Base-by-base conservation (phyloP, 208 protist species). In the Crithidia sp. region DNA sequence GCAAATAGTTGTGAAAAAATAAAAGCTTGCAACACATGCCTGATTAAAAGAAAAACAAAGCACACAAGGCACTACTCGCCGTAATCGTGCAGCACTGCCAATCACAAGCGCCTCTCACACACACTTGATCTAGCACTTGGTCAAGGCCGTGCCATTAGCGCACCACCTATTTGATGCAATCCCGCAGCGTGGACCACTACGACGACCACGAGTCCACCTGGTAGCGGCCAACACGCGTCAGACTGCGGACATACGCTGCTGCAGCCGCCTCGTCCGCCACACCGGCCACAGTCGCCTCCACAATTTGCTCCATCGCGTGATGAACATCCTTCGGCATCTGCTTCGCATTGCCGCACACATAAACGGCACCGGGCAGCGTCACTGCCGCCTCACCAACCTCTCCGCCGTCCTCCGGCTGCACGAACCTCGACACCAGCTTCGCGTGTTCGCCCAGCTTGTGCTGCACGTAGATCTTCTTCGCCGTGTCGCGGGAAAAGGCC, bases 261-360 rank as follows among this genome's bases (percentile, higher is more conserved):
- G 79, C 86, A 14, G 61, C 36, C 36, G n/a, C 68, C 54, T 85
- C 81, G 67, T 88, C 74, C 45, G 61, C 80, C 7, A 82, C 84
- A 39, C 64, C 77, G 17, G 79, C 86, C 60, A 83, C 80, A 14
- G 83, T 83, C 37, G 78, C 81, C n/a, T 71, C 77, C 0, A 84
- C 76, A 65, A 93, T 91, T 41, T 90, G 71, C 47, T 84, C 67
- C 16, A 96, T 50, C 9, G 82, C 82, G 4, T 61, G 37, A 59
- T 81, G 74, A 16, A 95, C 88, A 74, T 93, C 87, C 55, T 91
- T 90, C 14, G 90, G 90, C 90, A 97, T 95, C 63, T 88, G 82
- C 70, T 94, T 97, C 14, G 92, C 87, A 60, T 94, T 97, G 16
- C 92, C 92, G 72, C 92, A 97, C 0, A 97, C 78, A 62, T 91